Conservation (phyloP, 208 protist genomes). For the Tetramitus jugosus region DNA sequence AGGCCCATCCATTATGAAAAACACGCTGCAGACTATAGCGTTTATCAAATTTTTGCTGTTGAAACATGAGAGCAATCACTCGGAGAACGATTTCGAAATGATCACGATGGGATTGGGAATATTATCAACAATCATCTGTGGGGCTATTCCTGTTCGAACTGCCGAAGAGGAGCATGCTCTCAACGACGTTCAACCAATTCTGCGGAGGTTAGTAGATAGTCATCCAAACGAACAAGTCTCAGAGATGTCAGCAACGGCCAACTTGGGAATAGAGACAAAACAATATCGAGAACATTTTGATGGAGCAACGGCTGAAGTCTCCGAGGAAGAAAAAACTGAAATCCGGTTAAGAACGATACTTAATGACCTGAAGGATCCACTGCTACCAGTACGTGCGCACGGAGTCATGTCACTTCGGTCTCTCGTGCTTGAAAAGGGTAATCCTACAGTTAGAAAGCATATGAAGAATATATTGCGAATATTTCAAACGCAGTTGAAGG, state of each 20-base stretch:
- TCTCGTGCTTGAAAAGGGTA: background rate
- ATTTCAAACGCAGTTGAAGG: conserved; percentile 5
- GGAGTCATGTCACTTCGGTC: background rate
- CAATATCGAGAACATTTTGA: background rate
- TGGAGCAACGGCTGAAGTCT: background rate
- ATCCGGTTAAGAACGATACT: background rate
- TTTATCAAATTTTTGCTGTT: conserved; percentile 20
- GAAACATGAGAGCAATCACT: background rate
- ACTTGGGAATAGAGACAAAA: background rate
- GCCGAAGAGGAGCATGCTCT: background rate
- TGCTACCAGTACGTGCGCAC: conserved; percentile 11
- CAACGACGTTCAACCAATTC: conserved; percentile 2
- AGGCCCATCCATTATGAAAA: background rate
- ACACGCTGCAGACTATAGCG: background rate
- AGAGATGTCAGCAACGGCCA: background rate
- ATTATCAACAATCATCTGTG: conserved; percentile 2
- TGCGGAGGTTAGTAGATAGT: background rate
- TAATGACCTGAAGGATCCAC: conserved; percentile 5
- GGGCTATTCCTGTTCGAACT: background rate
- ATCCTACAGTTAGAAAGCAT: background rate
- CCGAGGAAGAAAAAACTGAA: background rate
- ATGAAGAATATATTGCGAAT: background rate
- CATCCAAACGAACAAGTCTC: conserved; percentile 10
- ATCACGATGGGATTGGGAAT: background rate
- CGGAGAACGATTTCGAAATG: too few species aligned